Evolutionary conservation across 208 protist genomes (phyloP).

Genomic region (Crithidia mellificae): DNA sequence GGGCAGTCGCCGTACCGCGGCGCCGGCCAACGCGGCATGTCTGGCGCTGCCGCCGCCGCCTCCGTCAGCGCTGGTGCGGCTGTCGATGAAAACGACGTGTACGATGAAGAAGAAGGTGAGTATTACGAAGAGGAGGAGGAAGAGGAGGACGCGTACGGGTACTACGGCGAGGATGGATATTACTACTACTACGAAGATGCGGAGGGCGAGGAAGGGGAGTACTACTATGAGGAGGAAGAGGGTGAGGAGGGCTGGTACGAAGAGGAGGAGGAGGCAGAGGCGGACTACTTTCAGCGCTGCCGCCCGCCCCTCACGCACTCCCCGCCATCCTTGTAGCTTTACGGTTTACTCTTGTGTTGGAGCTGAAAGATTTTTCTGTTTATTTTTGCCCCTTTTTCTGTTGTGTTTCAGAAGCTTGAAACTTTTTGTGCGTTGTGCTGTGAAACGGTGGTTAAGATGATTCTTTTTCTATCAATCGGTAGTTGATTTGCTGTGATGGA

Average conservation of each 20-base stretch:
- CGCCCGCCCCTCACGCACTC: constrained; percentile 48
- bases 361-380: no score
- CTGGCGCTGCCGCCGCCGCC: no score
- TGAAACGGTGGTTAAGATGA: no score
- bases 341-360: no score
- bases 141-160: constrained; percentile 30
- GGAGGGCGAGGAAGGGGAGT: constrained; percentile 24
- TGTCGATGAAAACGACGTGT: no score
- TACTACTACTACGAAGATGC: constrained; percentile 37
- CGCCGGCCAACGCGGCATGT: background rate
- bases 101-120: constrained; percentile 29
- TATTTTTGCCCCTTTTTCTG: no score
- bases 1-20: constrained; percentile 2
- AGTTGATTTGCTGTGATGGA: no score
- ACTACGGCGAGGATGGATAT: constrained; percentile 38
- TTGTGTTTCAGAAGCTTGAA: no score
- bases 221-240: constrained; percentile 30
- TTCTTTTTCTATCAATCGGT: constrained; percentile 6
- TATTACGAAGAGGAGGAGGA: constrained; percentile 15
- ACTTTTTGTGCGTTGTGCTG: background rate
- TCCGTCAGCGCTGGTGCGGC: no score
- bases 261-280: constrained; percentile 25
- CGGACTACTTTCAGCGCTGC: constrained; percentile 30
- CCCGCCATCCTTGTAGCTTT: constrained; percentile 51
- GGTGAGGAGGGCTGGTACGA: constrained; percentile 20